Percentiles rank a stretch among this genome's conserved stretches.
Conservation (phyloP, 116 monocot species). For the Posidonia oceanica region DNA sequence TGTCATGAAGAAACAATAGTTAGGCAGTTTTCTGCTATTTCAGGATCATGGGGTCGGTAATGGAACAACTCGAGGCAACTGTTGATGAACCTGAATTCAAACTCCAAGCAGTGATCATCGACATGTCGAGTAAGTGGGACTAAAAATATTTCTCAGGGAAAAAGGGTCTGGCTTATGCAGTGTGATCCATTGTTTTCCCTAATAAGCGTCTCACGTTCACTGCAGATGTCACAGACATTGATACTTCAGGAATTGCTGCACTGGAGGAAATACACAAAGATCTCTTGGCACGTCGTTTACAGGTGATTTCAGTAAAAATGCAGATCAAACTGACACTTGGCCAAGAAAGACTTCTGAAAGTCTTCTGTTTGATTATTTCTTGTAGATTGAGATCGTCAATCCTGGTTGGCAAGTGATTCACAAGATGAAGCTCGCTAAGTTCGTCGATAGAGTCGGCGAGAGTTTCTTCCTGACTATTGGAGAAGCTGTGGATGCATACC, state of each 20-base stretch:
- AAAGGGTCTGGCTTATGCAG: not conserved
- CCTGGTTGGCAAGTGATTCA: constrained; percentile 74
- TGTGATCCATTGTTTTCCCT: not conserved
- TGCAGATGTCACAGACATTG: constrained; percentile 76
- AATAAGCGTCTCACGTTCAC: not conserved
- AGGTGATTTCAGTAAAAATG: constrained; percentile 23
- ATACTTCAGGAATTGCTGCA: constrained; percentile 55
- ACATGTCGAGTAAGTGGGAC: constrained; percentile 68
- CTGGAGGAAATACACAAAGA: constrained; percentile 62
- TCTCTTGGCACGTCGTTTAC: constrained; percentile 32
- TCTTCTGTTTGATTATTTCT: not conserved
- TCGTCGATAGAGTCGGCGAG: constrained; percentile 38
- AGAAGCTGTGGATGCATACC: constrained; percentile 76
- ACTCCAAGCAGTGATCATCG: constrained; percentile 40
- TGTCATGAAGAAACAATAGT: not conserved
- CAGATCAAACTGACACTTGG: not conserved
- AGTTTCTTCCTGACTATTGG: constrained; percentile 60
- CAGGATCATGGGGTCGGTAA: constrained; percentile 48
- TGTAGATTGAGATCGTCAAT: constrained; percentile 62
- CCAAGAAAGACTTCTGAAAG: not conserved
- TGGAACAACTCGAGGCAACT: constrained; percentile 21
- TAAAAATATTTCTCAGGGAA: not conserved
- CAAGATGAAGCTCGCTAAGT: constrained; percentile 64
- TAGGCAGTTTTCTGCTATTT: not conserved
- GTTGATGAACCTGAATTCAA: constrained; percentile 24